These are phyloP conservation scores for Tuber umbilicatum DNA, from an alignment of 495 filamentous ascomycete species.

Conservation along the genomic window DNA sequence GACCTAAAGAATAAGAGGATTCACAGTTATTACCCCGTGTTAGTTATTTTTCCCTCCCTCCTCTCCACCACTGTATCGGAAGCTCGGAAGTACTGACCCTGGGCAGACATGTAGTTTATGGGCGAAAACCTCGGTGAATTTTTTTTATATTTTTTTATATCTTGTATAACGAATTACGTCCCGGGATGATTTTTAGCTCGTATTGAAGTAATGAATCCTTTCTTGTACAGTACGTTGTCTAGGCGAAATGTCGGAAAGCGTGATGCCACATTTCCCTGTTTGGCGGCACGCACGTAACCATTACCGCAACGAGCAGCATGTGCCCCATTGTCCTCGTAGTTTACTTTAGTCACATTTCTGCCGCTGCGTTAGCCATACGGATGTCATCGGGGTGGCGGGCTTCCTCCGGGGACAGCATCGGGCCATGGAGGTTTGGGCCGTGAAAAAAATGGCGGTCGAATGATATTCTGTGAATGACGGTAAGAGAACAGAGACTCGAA, in stretches of 20 bases:
- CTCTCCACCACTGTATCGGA: not conserved
- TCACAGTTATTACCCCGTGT: constrained; percentile 21
- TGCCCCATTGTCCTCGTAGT: no score
- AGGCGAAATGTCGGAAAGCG: not conserved
- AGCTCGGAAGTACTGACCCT: not conserved
- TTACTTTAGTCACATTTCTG: no score
- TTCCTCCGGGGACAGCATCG: no score
- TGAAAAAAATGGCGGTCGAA: no score
- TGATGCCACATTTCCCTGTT: no score
- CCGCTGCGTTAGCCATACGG: no score
- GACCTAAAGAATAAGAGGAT: constrained; percentile 12
- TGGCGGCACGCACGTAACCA: no score
- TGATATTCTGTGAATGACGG: no score
- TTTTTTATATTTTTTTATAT: not conserved
- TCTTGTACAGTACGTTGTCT: not conserved
- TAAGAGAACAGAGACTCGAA: no score
- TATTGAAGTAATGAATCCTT: not conserved
- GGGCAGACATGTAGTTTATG: not conserved
- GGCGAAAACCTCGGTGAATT: not conserved
- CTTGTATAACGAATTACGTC: not conserved
- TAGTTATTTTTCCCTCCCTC: no score
- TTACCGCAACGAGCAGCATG: not conserved
- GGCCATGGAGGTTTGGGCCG: no score
- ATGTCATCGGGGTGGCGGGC: no score
- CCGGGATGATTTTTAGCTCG: not conserved